These are phyloP conservation scores for Penicillium sp. DNA, from an alignment of 2,329 filamentous ascomycete species.

Conservation along the genomic window DNA sequence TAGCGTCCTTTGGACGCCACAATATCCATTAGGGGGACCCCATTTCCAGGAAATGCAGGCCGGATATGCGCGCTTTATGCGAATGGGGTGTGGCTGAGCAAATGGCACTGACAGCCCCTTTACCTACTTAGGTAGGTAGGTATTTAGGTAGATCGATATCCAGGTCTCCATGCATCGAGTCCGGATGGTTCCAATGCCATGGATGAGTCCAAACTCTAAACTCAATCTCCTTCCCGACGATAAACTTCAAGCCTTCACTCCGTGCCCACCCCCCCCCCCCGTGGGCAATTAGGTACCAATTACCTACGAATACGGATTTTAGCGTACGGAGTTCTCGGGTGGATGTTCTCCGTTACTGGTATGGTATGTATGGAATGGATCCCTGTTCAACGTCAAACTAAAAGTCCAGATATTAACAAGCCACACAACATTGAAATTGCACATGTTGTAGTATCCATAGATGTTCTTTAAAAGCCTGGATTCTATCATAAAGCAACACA, in stretches of 20 bases:
- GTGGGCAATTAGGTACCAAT: not conserved
- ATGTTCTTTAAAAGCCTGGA: not conserved
- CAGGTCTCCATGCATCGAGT: not conserved
- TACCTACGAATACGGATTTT: not conserved
- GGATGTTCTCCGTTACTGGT: not conserved
- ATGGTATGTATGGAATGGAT: not conserved
- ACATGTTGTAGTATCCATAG: no score
- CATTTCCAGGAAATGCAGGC: slow-evolving; percentile 29
- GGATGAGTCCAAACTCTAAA: not conserved
- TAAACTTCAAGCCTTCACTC: not conserved
- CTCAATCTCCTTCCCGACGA: not conserved
- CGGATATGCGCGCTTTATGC: slow-evolving; percentile 19
- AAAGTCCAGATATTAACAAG: not conserved
- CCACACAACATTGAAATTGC: no score
- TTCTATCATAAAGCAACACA: not conserved
- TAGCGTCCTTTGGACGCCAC: slow-evolving; percentile 12
- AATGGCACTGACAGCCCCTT: not conserved
- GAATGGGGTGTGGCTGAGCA: slow-evolving; percentile 2
- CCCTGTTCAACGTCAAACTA: not conserved
- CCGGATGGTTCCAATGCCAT: not conserved
- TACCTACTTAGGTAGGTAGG: not conserved
- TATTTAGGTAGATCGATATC: not conserved
- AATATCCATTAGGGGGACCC: slow-evolving; percentile 14
- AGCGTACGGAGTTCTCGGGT: not conserved
- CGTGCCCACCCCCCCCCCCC: not conserved